Percentiles rank a stretch among this genome's conserved stretches.
Evolutionary conservation across 805 yeast species (phyloP).

Genomic region (Spathaspora sp.): DNA sequence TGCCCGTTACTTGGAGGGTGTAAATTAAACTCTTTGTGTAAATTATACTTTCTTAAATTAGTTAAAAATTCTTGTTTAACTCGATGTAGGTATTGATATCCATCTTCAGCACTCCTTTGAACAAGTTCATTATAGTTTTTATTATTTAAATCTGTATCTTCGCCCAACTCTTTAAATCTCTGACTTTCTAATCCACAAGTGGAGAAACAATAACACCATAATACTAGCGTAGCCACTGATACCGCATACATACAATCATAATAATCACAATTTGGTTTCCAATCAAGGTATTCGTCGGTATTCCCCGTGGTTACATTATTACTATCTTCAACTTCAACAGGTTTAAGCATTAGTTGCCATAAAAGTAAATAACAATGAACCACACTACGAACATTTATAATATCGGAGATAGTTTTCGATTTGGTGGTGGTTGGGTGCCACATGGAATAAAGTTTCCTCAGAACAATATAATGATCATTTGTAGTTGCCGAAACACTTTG

Average conservation of each 20-base stretch:
- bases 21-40: conserved; percentile 17
- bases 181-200: conserved; percentile 30
- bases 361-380: conserved; percentile 37
- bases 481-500: conserved; percentile 45
- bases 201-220: conserved; percentile 38
- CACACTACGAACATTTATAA: conserved; percentile 31
- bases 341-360: conserved; percentile 35
- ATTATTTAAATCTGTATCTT: conserved; percentile 3
- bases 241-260: conserved; percentile 35
- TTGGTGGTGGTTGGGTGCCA: conserved; percentile 25
- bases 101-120: conserved; percentile 32
- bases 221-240: conserved; percentile 33
- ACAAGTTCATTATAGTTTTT: conserved; percentile 21
- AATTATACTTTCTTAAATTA: conserved; percentile 19
- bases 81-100: conserved; percentile 31
- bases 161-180: conserved; percentile 5
- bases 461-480: conserved; percentile 33
- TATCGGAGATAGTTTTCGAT: conserved; percentile 17
- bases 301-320: conserved; percentile 2
- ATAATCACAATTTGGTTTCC: conserved; percentile 33
- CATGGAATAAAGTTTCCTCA: conserved; percentile 27
- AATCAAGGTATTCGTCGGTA: conserved; percentile 14
- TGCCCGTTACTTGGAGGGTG: conserved; percentile 18
- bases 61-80: conserved; percentile 31
- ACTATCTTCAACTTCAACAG: conserved; percentile 14